Base-by-base conservation (phyloP, 306 rosid genomes). In the Vigna unguiculata region DNA sequence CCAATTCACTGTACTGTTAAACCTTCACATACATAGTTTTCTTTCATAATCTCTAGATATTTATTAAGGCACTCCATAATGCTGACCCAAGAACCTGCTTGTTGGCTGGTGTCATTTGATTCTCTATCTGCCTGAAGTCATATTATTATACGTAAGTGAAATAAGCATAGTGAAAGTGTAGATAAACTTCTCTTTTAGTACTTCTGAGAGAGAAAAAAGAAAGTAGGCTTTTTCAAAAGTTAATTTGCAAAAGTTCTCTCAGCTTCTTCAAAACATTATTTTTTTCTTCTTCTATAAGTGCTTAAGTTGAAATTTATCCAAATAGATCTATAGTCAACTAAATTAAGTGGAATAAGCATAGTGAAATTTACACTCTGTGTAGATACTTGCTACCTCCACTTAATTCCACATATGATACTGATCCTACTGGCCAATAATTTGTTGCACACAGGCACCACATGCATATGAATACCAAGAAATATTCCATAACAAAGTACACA, bases 11-110 rank as follows among this genome's bases (percentile, higher is more conserved):
- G 19, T 52, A 83, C 53, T 24, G 20, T 71, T 71, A 78, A 66
- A 77, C 54, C 66, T 58, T 81, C 63, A 79, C 99, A 19, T 92
- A 95, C 99, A 76, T 78, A 85, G 62, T 95, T 95, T 54, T 84
- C 93, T 80, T 82, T 86, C 80, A 95, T 55, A 81, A 85, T 83
- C 71, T 85, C 75, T 81, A 92, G 92, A 85, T 77, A 82, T 71
- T 46, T 83, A 81, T 88, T 75, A 30, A 95, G 93, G 82, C 80
- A 84, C 43, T 88, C 85, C 46, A 57, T 78, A 75, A 88, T 78
- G 69, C 72, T 69, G 66, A 69, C 36, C 98, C 98, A 95, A 49
- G 91, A 80, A 85, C 72, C 86, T 79, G 76, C 58, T 40, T 70
- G 74, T 32, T 84, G 75, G 83, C 73, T 76, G 78, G 57, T 86